Evolutionary conservation across 2,329 filamentous ascomycete genomes (phyloP).

Genomic region (Thielaviopsis musarum): DNA sequence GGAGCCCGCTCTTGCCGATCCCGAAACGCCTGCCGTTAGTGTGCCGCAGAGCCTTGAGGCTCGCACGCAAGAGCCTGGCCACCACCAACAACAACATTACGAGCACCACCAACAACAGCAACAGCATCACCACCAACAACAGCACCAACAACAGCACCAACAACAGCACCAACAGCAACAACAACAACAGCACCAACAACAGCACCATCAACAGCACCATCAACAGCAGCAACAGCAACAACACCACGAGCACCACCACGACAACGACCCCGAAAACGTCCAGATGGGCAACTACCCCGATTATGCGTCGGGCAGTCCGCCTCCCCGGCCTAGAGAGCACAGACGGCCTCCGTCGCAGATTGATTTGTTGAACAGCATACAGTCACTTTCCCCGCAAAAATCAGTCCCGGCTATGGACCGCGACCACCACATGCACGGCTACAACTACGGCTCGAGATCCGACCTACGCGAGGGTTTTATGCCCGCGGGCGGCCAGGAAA

Average conservation of each 20-base stretch:
- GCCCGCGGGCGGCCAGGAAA: constrained; percentile 64
- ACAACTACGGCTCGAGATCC: background rate
- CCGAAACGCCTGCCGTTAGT: constrained; percentile 18
- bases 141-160: background rate
- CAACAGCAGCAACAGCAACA: background rate
- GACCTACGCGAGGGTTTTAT: background rate
- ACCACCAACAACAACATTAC: background rate
- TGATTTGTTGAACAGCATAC: background rate
- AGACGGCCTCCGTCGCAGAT: background rate
- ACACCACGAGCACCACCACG: background rate
- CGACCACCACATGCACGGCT: background rate
- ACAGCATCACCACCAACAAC: background rate
- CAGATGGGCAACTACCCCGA: background rate
- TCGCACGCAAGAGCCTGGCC: background rate
- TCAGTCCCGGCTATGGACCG: background rate
- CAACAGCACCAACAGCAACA: background rate
- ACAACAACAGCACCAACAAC: background rate
- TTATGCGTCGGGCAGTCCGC: background rate
- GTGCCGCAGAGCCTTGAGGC: constrained; percentile 24
- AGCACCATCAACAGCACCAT: background rate
- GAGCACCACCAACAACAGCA: constrained; percentile 26
- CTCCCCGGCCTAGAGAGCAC: background rate
- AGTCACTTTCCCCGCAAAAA: background rate
- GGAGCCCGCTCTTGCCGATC: constrained; percentile 21
- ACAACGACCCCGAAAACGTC: background rate